Evolutionary conservation across 169 alveolate species (phyloP).

Genomic region (Cryptosporidium ubiquitum): DNA sequence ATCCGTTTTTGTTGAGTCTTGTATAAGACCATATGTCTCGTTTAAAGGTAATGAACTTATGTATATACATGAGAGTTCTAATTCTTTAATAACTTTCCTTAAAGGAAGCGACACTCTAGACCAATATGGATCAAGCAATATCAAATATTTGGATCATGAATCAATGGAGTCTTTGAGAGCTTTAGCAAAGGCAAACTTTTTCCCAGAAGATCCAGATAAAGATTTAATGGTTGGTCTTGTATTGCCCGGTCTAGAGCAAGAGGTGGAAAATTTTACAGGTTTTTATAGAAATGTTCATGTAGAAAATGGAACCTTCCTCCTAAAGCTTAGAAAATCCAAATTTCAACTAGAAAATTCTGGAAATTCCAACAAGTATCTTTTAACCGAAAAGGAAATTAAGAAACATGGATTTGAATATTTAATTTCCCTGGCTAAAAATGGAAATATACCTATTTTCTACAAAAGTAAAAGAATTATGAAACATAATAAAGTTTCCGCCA

Average conservation of each 20-base stretch:
- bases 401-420: background rate
- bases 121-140: constrained; percentile 6
- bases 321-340: constrained; percentile 8
- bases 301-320: constrained; percentile 39
- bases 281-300: constrained; percentile 10
- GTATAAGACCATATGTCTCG: constrained; percentile 36
- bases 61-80: constrained; percentile 46
- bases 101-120: constrained; percentile 2
- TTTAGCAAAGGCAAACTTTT: constrained; percentile 25
- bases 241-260: constrained; percentile 14
- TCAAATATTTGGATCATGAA: background rate
- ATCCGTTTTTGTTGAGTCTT: constrained; percentile 27
- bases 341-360: background rate
- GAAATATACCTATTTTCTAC: constrained; percentile 31
- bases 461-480: constrained; percentile 2
- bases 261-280: constrained; percentile 6
- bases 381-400: background rate
- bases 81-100: constrained; percentile 23
- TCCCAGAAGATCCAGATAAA: constrained; percentile 61
- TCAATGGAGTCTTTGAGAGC: constrained; percentile 7
- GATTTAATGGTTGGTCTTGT: constrained; percentile 39
- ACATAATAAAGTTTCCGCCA: background rate
- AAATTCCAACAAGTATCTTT: background rate
- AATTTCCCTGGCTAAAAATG: background rate
- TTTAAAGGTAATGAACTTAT: constrained; percentile 40